These are phyloP conservation scores for Mikania micrantha DNA, from an alignment of 129 eudicot genomes.

Conservation along the genomic window DNA sequence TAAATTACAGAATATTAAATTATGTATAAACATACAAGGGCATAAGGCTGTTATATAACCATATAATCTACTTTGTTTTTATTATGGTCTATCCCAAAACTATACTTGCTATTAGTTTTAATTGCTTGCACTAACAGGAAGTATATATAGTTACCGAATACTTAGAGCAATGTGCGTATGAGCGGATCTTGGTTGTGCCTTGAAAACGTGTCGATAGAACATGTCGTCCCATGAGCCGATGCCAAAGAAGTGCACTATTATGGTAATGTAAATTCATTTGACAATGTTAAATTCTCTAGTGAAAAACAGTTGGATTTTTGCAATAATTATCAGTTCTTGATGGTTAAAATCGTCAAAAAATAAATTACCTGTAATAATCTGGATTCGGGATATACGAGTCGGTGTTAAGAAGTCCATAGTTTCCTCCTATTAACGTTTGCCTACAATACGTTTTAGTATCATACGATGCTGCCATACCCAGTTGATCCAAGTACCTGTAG, in stretches of 20 bases:
- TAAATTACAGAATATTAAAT: no score
- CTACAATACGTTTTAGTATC: slow-evolving; percentile 83
- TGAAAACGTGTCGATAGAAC: slow-evolving; percentile 56
- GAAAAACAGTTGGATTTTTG: background rate
- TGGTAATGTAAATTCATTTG: background rate
- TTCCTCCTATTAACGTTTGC: slow-evolving; percentile 75
- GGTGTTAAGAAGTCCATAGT: slow-evolving; percentile 74
- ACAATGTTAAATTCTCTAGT: background rate
- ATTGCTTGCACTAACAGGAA: background rate
- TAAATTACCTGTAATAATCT: slow-evolving; percentile 68
- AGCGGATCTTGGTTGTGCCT: slow-evolving; percentile 57
- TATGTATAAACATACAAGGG: no score
- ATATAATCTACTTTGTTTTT: no score
- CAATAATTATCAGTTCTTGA: background rate
- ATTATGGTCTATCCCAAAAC: no score
- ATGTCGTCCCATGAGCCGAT: slow-evolving; percentile 78
- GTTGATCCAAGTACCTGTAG: slow-evolving; percentile 82
- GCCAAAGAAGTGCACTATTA: slow-evolving; percentile 94
- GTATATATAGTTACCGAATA: slow-evolving; percentile 38
- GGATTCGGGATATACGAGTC: slow-evolving; percentile 64
- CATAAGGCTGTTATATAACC: background rate
- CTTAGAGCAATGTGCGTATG: slow-evolving; percentile 79
- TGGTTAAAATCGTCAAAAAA: background rate
- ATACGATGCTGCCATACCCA: slow-evolving; percentile 73
- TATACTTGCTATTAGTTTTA: background rate